A percentile compares a stretch with the other conserved stretches of the same genome.
Evolutionary conservation across 306 rosid species (phyloP).

Genomic region (Cicer cuneatum): DNA sequence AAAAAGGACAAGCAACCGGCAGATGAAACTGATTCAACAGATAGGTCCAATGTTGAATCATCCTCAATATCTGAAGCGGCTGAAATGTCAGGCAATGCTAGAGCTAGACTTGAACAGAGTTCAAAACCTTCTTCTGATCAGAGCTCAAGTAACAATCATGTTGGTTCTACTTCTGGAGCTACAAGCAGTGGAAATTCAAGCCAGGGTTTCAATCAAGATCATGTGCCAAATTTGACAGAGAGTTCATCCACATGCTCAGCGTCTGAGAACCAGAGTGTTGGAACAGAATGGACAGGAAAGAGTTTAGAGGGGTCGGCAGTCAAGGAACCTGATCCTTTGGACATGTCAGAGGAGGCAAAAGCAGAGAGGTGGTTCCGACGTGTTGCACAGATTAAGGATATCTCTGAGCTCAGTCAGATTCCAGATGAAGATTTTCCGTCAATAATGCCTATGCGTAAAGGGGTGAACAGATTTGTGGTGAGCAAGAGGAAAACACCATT

Average conservation of each 20-base stretch:
- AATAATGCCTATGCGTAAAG: conserved; percentile 99
- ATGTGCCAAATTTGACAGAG: conserved; percentile 40
- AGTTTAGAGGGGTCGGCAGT: conserved; percentile 98
- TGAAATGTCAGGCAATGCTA: conserved; percentile 46
- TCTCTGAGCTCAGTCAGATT: conserved; percentile 94
- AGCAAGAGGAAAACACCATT: conserved; percentile 97
- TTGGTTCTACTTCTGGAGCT: conserved; percentile 41
- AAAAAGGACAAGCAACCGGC: conserved; percentile 60
- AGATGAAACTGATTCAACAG: conserved; percentile 46
- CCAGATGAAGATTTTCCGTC: conserved; percentile 99
- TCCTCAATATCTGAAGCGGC: conserved; percentile 45
- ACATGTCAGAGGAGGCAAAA: conserved; percentile 99
- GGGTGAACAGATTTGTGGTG: conserved; percentile 97
- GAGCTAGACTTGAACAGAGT: conserved; percentile 41
- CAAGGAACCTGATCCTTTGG: conserved; percentile 88
- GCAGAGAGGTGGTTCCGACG: conserved; percentile 98
- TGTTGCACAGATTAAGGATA: conserved; percentile 92
- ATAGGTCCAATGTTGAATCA: conserved; percentile 42
- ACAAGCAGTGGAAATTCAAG: conserved; percentile 47
- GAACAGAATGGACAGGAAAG: conserved; percentile 72
- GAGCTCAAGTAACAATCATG: conserved; percentile 40
- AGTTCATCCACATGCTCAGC: conserved; percentile 45
- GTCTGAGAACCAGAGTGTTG: conserved; percentile 49
- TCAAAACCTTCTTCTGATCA: conserved; percentile 45
- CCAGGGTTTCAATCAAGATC: conserved; percentile 33